phyloP scores from a whole-genome alignment of 2,329 filamentous ascomycete species.

The Diaporthe amygdali region DNA sequence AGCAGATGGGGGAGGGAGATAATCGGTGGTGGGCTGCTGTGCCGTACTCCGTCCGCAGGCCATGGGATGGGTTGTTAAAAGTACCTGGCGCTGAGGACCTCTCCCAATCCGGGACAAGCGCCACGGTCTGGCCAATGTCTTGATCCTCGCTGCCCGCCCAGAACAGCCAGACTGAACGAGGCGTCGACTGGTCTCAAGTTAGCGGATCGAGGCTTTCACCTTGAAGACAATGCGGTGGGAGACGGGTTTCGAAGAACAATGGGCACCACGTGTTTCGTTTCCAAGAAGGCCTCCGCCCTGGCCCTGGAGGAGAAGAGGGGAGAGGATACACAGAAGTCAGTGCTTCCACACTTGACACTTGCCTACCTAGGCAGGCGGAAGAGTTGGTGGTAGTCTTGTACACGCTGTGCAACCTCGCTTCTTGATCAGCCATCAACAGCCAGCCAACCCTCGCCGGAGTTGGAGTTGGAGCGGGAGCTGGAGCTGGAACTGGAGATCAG shows the following conservation, averaged over 20 bases:
- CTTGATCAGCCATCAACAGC: neutral
- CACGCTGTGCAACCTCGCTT: neutral
- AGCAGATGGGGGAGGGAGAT: neutral
- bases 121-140: slow-evolving; percentile 12
- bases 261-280: neutral
- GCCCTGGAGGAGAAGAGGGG: neutral
- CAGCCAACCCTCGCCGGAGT: neutral
- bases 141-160: neutral
- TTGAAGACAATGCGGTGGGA: neutral
- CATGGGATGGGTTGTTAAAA: neutral
- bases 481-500: neutral
- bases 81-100: neutral
- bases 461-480: neutral
- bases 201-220: neutral
- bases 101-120: slow-evolving; percentile 2
- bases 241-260: neutral
- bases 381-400: neutral
- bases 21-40: neutral
- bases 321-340: neutral
- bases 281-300: neutral
- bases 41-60: neutral
- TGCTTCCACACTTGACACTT: neutral
- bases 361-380: neutral
- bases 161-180: slow-evolving; percentile 4
- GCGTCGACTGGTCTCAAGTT: slow-evolving; percentile 6